Percentiles rank a stretch among this genome's conserved stretches.
Evolutionary conservation across 768 basidiomycete species (phyloP).

Genomic region (Strobilomyces confusus): DNA sequence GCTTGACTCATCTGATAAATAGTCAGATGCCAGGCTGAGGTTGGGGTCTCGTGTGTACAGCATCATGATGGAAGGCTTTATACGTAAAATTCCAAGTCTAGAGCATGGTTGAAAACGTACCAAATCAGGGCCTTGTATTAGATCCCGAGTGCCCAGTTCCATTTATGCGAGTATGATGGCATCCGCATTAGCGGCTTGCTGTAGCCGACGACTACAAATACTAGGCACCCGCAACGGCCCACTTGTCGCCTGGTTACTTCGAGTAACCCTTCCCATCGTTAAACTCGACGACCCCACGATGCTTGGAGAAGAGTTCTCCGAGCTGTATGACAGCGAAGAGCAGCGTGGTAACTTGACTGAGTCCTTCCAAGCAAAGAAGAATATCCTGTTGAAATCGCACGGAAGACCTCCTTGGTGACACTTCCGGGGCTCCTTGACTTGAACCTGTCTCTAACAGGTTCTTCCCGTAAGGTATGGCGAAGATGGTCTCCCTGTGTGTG

Average conservation of each 20-base stretch:
- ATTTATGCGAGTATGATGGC: constrained; percentile 1
- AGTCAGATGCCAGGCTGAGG: not conserved
- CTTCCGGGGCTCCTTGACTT: constrained; percentile 6
- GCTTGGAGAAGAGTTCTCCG: constrained; percentile 26
- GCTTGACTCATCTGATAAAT: constrained; percentile 23
- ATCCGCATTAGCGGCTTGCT: not conserved
- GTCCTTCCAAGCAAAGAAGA: constrained; percentile 47
- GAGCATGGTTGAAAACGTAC: not conserved
- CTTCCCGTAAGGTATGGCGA: constrained; percentile 62
- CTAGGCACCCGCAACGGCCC: not conserved
- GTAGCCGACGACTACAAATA: constrained; percentile 35
- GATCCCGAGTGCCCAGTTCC: not conserved
- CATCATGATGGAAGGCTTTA: not conserved
- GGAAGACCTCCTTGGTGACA: constrained; percentile 79
- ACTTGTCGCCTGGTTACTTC: not conserved
- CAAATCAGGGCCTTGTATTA: not conserved
- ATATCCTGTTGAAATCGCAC: constrained; percentile 77
- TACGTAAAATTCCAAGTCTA: not conserved
- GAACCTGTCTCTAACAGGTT: constrained; percentile 10
- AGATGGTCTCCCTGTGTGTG: constrained; percentile 62
- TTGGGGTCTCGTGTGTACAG: not conserved
- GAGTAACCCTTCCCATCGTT: not conserved
- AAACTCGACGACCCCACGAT: constrained; percentile 10
- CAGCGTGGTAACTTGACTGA: constrained; percentile 14
- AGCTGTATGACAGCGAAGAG: constrained; percentile 21